Base-by-base conservation (phyloP, 768 basidiomycete species). In the Plicaturopsis crispa region DNA sequence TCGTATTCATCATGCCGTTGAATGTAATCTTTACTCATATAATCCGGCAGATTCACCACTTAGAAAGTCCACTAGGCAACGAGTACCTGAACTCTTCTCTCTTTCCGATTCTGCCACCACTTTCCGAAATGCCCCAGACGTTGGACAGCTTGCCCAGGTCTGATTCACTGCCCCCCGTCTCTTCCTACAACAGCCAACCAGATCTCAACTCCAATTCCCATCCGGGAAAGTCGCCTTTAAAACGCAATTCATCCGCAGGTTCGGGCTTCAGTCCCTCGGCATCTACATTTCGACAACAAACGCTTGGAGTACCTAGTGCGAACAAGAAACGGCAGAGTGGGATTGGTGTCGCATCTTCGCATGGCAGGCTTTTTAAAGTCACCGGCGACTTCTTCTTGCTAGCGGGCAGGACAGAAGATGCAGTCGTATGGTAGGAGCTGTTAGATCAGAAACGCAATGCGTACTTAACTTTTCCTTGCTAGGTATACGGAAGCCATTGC, bases 401-500 rank as follows among this genome's bases (percentile, higher is more conserved):
- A 18, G 73, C 89, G 5, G 94, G 96, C n/a, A 70, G 88, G 45
- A 73, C 78, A 24, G 76, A 79, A 35, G 92, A 98, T 51, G 84
- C 94, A 1, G 62, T 69, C 28, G 69, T 84, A 36, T 90, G 90
- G 88, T 92, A 61, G 42, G 61, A 40, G 22, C 26, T 36, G 66
- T 56, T 35, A 12, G 12, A 6, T 12, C 6, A n/a, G 19, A 19
- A 8, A 8, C 14, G 10, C 26, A 8, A 28, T 28, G 26, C 10
- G 14, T 28, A 8, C 10, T 28, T 28, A 8, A 28, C 14, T 8
- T 28, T 8, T 28, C 26, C 10, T 14, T 39, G 42, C 22, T 50
- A 90, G 87, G 78, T 98, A 91, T 59, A 74, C 78, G 37, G 92
- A 98, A 64, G 84, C 91, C 10, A 61, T 90, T 13, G 72, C 72